Percentiles rank a stretch among this genome's conserved stretches.
phyloP scores from a whole-genome alignment of 106 monocot genomes.

The Posidonia australis region DNA sequence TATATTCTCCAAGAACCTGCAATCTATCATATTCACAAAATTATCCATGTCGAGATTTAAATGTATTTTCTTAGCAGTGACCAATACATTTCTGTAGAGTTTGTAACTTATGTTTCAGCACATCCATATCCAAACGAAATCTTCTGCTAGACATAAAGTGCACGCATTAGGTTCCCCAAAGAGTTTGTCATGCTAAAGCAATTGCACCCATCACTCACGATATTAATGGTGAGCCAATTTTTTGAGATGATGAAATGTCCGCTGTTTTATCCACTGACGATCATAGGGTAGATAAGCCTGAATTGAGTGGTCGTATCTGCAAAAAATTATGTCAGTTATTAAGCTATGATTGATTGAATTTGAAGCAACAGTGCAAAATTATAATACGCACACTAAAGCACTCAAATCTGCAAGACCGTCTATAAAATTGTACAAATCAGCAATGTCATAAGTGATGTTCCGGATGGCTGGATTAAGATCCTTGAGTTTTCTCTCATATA shows the following conservation, averaged over 20 bases:
- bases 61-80: background rate
- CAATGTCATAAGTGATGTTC: constrained; percentile 64
- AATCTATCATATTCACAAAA: constrained; percentile 4
- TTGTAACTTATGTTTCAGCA: background rate
- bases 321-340: background rate
- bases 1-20: background rate
- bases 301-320: constrained; percentile 20
- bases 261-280: constrained; percentile 29
- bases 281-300: constrained; percentile 26
- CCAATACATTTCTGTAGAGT: background rate
- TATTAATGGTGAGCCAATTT: constrained; percentile 14
- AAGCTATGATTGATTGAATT: background rate
- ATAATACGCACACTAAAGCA: constrained; percentile 43
- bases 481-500: constrained; percentile 75
- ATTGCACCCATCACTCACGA: background rate
- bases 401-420: constrained; percentile 58
- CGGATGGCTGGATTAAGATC: constrained; percentile 52
- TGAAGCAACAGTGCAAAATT: background rate
- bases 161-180: background rate
- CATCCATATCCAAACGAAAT: background rate
- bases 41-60: background rate
- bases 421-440: constrained; percentile 71
- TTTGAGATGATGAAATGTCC: constrained; percentile 22
- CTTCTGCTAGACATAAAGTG: background rate
- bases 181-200: background rate